Percentiles rank a stretch among this genome's conserved stretches.
These are phyloP conservation scores for Fusarium metavorans DNA, from an alignment of 2,329 filamentous ascomycete genomes.

Conservation along the genomic window DNA sequence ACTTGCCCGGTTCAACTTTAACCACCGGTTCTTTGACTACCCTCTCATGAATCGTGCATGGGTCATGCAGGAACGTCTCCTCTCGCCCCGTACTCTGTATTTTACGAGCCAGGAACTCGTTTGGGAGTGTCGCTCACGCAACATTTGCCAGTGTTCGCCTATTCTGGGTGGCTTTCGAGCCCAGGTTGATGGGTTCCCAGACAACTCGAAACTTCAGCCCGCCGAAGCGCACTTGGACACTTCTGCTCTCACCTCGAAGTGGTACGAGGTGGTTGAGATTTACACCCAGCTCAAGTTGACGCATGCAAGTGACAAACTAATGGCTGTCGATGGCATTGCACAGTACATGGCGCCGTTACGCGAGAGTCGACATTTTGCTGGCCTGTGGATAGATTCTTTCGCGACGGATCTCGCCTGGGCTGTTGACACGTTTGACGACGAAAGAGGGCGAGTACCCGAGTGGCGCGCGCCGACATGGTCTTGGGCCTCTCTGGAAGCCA, in stretches of 20 bases:
- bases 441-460: background rate
- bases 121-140: background rate
- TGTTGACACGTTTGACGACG: background rate
- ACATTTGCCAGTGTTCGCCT: background rate
- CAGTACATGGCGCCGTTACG: slow-evolving; percentile 6
- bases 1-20: slow-evolving; percentile 1
- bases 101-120: background rate
- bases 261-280: slow-evolving; percentile 4
- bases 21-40: slow-evolving; percentile 4
- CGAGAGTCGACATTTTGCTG: background rate
- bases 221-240: background rate
- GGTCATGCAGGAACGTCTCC: slow-evolving; percentile 2
- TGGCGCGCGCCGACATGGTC: slow-evolving; percentile 10
- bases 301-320: background rate
- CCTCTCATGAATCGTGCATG: slow-evolving; percentile 5
- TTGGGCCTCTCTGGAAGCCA: background rate
- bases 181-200: background rate
- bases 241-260: background rate
- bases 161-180: background rate
- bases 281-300: background rate
- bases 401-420: background rate
- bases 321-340: slow-evolving; percentile 1
- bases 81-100: background rate
- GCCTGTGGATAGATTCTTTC: background rate
- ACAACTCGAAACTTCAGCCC: slow-evolving; percentile 2